phyloP scores from a whole-genome alignment of 148 eudicot genomes.

The Fagopyrum tataricum region DNA sequence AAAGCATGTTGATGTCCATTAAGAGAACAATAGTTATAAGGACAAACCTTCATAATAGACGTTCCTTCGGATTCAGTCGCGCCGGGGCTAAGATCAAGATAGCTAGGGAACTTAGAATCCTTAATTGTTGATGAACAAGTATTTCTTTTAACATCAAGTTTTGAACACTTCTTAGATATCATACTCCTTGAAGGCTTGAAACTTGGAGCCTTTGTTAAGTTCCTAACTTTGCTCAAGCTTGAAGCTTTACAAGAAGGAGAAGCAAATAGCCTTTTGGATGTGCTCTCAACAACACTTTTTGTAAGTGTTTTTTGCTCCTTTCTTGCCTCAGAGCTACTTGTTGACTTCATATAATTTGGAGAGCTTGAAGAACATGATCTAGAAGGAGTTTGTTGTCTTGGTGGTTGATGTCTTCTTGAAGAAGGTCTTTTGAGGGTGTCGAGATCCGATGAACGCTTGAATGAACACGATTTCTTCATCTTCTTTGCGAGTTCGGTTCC shows the following conservation, averaged over 20 bases:
- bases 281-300: conserved; percentile 18
- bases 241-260: conserved; percentile 25
- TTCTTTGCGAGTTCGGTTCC: conserved; percentile 46
- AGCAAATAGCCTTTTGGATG: conserved; percentile 16
- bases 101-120: conserved; percentile 62
- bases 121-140: conserved; percentile 84
- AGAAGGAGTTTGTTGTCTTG: conserved; percentile 14
- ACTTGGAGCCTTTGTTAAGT: conserved; percentile 52
- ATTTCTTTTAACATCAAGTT: conserved; percentile 37
- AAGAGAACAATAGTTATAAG: conserved; percentile 76
- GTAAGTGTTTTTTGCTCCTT: conserved; percentile 33
- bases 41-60: conserved; percentile 63
- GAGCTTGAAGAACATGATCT: conserved; percentile 15
- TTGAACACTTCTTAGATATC: conserved; percentile 29
- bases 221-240: conserved; percentile 42
- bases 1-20: conserved; percentile 65
- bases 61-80: conserved; percentile 66
- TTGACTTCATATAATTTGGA: conserved; percentile 85
- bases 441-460: conserved; percentile 33
- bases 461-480: conserved; percentile 65
- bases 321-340: conserved; percentile 71
- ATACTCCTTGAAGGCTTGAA: conserved; percentile 51
- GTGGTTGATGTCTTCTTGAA: conserved; percentile 16
- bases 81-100: conserved; percentile 51
- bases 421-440: conserved; percentile 19